phyloP scores from a whole-genome alignment of 495 filamentous ascomycete species.

The Neurospora terricola region DNA sequence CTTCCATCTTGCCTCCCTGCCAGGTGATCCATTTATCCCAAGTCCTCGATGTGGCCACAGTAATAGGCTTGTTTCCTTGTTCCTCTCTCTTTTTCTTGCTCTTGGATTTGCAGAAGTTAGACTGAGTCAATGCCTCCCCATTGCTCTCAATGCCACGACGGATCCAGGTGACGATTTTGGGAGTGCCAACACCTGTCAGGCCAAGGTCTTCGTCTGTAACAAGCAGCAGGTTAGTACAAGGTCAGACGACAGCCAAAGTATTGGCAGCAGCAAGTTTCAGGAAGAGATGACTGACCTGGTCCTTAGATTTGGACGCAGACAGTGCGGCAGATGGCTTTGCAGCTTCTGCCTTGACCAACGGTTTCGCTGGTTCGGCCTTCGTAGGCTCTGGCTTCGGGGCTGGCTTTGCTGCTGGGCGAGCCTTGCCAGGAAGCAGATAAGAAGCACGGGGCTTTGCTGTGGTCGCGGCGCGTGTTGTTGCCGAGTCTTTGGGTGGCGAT shows the following conservation, averaged over 20 bases:
- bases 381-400: slow-evolving; percentile 17
- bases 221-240: neutral
- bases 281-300: neutral
- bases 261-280: no score
- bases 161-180: neutral
- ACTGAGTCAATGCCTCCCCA: slow-evolving; percentile 49
- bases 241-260: neutral
- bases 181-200: neutral
- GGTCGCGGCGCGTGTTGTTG: slow-evolving; percentile 12
- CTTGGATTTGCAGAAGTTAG: slow-evolving; percentile 32
- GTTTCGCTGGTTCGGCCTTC: slow-evolving; percentile 4
- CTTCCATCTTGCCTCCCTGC: neutral
- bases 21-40: neutral
- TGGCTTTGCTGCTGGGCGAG: slow-evolving; percentile 20
- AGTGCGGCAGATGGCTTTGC: slow-evolving; percentile 9
- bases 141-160: no score
- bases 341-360: slow-evolving; percentile 1
- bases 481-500: slow-evolving; percentile 12
- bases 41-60: no score
- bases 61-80: slow-evolving; percentile 3
- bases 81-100: slow-evolving; percentile 23
- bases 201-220: neutral
- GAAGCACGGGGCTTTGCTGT: slow-evolving; percentile 12
- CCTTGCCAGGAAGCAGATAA: slow-evolving; percentile 27
- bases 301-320: neutral